Evolutionary conservation across 2,329 filamentous ascomycete genomes (phyloP), one percentile per base, ranked within the genome.

Genomic region (Pseudogymnoascus sp.): DNA sequence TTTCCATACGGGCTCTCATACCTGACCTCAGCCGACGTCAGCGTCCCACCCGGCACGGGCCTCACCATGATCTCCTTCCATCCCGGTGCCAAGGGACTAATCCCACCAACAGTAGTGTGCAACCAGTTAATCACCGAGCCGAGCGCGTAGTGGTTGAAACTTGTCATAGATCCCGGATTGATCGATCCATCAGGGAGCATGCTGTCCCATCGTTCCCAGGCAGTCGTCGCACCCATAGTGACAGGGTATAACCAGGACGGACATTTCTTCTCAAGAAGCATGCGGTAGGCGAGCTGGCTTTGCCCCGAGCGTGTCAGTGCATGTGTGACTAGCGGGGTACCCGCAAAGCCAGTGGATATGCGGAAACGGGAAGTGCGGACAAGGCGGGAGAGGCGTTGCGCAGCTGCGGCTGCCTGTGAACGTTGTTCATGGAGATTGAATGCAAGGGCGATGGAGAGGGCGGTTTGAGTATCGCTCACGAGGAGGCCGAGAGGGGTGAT

Each of bases 181-280:
- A 74, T 67, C 1, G 58, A 66, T 0, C 71, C 72, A 41, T 74
- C 67, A 0, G 70, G 69, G 11, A 73, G 60, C 62, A 75, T 67
- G 14, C 67, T 69, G 39, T 75, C 71, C 73, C 73, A 75, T 12
- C 74, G 68, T 65, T 75, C 74, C 73, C 73, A 75, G 1, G 71
- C 69, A 0, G 72, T 75, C 1, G 74, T 75, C 2, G 70, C 72
- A 12, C 69, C 71, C 71, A 74, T 74, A 2, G 66, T 69, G 14
- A 75, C 68, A 4, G 69, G 71, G 38, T 74, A 74, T 5, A 75
- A 65, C 73, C 73, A 75, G 1, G 68, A 71, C 0, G 74, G 74
- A 36, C 71, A 73, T 11, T 67, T 61, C 4, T 69, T 71, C 57
- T 74, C 69, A 1, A 73, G 64, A 2, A 77, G 65, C 72, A 77